Evolutionary conservation across 1,284 basidiomycete genomes (phyloP).

Genomic region (Tausonia pullulans): DNA sequence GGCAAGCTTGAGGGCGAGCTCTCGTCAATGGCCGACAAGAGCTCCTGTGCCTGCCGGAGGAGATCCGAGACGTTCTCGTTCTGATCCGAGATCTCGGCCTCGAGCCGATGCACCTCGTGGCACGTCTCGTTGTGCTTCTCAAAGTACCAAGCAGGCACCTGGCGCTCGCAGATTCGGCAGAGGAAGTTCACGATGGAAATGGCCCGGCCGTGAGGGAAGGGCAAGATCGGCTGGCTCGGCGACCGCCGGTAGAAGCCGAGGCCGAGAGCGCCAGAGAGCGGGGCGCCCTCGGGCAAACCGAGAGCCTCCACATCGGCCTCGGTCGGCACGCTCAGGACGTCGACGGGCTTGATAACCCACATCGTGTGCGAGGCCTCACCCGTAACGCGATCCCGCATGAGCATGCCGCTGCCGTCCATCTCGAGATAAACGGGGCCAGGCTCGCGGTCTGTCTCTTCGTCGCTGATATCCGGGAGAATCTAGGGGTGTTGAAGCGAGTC

Average conservation of each 20-base stretch:
- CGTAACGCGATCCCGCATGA: slow-evolving; percentile 84
- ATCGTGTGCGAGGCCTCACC: slow-evolving; percentile 87
- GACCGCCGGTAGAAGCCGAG: slow-evolving; percentile 9
- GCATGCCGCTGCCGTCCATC: slow-evolving; percentile 98
- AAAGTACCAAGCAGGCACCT: slow-evolving; percentile 98
- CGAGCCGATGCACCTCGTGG: slow-evolving; percentile 88
- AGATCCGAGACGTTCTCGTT: slow-evolving; percentile 88
- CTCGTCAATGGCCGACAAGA: slow-evolving; percentile 47
- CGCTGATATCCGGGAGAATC: slow-evolving; percentile 26
- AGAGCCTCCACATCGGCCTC: slow-evolving; percentile 37
- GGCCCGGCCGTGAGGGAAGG: slow-evolving; percentile 60
- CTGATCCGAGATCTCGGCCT: slow-evolving; percentile 86
- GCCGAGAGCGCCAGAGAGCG: not conserved
- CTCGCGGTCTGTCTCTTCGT: slow-evolving; percentile 29
- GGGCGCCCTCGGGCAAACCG: not conserved
- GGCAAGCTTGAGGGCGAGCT: slow-evolving; percentile 32
- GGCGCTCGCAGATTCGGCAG: slow-evolving; percentile 95
- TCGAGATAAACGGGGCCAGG: slow-evolving; percentile 54
- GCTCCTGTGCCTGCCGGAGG: slow-evolving; percentile 56
- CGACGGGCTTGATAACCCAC: slow-evolving; percentile 94
- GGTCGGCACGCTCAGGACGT: slow-evolving; percentile 46
- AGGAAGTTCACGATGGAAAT: slow-evolving; percentile 79
- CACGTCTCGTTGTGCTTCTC: slow-evolving; percentile 99
- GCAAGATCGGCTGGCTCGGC: slow-evolving; percentile 26
- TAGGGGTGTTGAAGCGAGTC: slow-evolving; percentile 5